Evolutionary conservation across 2,329 filamentous ascomycete species (phyloP).

Genomic region (Nemania sp.): DNA sequence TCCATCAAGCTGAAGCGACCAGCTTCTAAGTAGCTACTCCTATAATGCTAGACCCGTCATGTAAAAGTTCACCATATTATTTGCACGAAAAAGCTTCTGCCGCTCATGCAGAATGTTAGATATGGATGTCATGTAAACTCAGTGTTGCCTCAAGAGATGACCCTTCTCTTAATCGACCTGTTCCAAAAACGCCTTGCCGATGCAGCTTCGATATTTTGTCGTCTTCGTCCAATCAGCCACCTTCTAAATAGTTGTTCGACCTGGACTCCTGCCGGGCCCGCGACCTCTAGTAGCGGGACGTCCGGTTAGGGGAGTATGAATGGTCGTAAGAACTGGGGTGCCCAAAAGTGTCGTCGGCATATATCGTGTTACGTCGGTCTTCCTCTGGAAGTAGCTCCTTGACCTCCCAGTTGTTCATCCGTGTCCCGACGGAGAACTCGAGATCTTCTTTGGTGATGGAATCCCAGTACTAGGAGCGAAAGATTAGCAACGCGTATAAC

Average conservation of each 20-base stretch:
- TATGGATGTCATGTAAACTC: constrained; percentile 21
- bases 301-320: constrained; percentile 48
- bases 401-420: constrained; percentile 97
- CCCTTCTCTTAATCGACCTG: constrained; percentile 19
- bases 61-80: background rate
- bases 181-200: constrained; percentile 34
- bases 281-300: constrained; percentile 39
- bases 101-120: constrained; percentile 24
- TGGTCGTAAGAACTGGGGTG: constrained; percentile 51
- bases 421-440: constrained; percentile 94
- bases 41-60: constrained; percentile 1
- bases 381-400: constrained; percentile 87
- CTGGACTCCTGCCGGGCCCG: constrained; percentile 6
- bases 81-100: constrained; percentile 15
- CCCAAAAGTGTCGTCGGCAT: constrained; percentile 67
- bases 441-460: constrained; percentile 98
- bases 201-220: constrained; percentile 21
- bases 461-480: constrained; percentile 81
- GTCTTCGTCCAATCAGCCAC: constrained; percentile 1
- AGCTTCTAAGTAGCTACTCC: constrained; percentile 10
- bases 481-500: constrained; percentile 36
- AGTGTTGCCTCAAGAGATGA: constrained; percentile 20
- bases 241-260: constrained; percentile 8
- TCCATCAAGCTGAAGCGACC: background rate
- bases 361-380: constrained; percentile 73